Evolutionary conservation across 2,329 filamentous ascomycete species (phyloP), one percentile per base, ranked within the genome.

Genomic region (Ascochyta fabae): DNA sequence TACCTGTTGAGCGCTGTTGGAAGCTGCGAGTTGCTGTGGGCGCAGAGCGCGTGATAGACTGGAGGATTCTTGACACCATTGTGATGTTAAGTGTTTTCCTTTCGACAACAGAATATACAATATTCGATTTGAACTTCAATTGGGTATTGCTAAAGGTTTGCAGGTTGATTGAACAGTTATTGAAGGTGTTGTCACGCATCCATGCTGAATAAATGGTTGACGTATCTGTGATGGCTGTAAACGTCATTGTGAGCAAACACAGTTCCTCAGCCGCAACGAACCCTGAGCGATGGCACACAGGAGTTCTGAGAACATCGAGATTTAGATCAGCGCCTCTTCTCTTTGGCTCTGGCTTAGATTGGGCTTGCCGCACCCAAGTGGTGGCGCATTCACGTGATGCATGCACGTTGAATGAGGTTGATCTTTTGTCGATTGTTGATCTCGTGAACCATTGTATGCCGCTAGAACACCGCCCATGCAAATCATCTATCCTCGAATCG

Each of bases 391-490:
- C 22, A 39, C 36, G 4, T 22, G 16, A 23, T 23, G 16, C 6
- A 22, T 13, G 4, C 10, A 24, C 10, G 9, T 13, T 39, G 36
- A 13, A 3, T 19, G n/a, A 6, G 9, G 10, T 39, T 12, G 16
- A 39, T 4, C 12, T 22, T 8, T 39, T 24, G 12, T 33, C 45
- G 19, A 34, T 38, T 33, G 7, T 19, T 4, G 7, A 41, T 38
- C 12, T 5, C 40, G 29, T 33, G 16, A 15, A 12, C 29, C 40
- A 12, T 33, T 31, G 45, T 29, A 42, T 40, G 9, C 24, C 43
- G 38, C 42, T 45, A 40, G 24, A 51, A 51, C 48, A 27, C 53
- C 48, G 34, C 16, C 15, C 16, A 46, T 50, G 47, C 53, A 43
- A 41, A 19, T 35, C n/a, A 16, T 48, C 38, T 42, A 31, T 36